Conservation (phyloP, 1,284 basidiomycete species). For the Mycosarcoma mackinlayi region DNA sequence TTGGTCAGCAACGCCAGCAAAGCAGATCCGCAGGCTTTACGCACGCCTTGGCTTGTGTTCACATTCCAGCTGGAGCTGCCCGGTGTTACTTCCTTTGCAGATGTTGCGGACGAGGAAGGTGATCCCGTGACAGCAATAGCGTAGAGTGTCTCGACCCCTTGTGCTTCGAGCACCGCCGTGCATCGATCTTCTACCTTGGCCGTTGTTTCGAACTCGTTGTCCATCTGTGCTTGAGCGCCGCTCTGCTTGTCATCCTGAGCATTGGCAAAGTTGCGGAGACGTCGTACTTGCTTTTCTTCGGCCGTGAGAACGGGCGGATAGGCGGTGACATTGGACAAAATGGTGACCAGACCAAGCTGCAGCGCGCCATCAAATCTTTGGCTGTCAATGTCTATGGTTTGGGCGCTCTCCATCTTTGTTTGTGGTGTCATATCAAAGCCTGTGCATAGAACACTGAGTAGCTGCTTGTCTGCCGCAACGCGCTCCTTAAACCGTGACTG, state of each 20-base stretch:
- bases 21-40: conserved; percentile 22
- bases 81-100: background rate
- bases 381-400: conserved; percentile 14
- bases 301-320: conserved; percentile 46
- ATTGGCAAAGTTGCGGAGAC: conserved; percentile 54
- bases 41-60: conserved; percentile 32
- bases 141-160: conserved; percentile 43
- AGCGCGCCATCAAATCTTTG: conserved; percentile 43
- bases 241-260: conserved; percentile 23
- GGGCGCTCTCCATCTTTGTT: background rate
- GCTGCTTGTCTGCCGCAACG: conserved; percentile 15
- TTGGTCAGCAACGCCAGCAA: conserved; percentile 47
- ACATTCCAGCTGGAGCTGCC: conserved; percentile 12
- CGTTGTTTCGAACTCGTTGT: conserved; percentile 18
- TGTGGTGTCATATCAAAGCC: conserved; percentile 13
- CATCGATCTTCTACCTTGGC: conserved; percentile 32
- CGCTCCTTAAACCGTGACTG: conserved; percentile 36
- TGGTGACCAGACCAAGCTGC: conserved; percentile 52
- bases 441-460: conserved; percentile 41
- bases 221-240: conserved; percentile 25
- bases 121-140: conserved; percentile 31
- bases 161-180: conserved; percentile 45
- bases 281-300: conserved; percentile 56
- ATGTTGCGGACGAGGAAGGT: conserved; percentile 2
- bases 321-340: conserved; percentile 44